Base-by-base conservation (phyloP, 2,329 filamentous ascomycete genomes). In the Phialocephala subalpina region DNA sequence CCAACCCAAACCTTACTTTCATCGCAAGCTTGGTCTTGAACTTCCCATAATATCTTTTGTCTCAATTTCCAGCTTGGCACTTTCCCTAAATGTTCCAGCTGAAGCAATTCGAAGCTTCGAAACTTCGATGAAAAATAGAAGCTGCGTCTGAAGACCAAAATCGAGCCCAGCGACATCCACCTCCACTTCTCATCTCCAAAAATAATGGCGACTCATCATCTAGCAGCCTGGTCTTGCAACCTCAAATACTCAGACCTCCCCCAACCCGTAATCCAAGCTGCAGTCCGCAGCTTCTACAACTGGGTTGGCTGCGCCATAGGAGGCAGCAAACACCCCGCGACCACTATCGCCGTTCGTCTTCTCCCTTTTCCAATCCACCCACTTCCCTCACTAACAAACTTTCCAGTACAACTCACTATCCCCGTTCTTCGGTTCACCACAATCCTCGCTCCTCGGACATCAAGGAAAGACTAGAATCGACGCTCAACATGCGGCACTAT, bases 221-320 rank as follows among this genome's bases (percentile, higher is more conserved):
- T 84, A 29, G 83, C 84, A n/a, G 72, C 75, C 2, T 86, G 83
- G 83, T 78, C 79, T n/a, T 74, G 74, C 7, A 75, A 75, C 62
- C 78, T 86, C 3, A 76, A 77, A 20, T 82, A 78, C 65, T 66
- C 77, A 12, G 73, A 79, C 45, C 74, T 86, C 1, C 80, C 82
- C 8, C 47, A 66, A 1, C 70, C 77, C 9, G 82, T 84, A 20
- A 74, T 79, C 60, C 70, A 79, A 18, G 79, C 82, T 7, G 83
- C 84, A 0, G 76, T 80, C 11, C 79, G 80, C 22, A 82, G 80
- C 47, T 79, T 86, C 59, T 85, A 85, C 76, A 87, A 86, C 76
- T 86, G 82, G 80, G 79, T 80, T 7, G 84, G 84, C 45, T 87
- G 84, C 69, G 80, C 83, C 29, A 80, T 86, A 22, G 83, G 82